phyloP scores from a whole-genome alignment of 2,329 filamentous ascomycete genomes.

The Aspergillus pseudoviridinutans region DNA sequence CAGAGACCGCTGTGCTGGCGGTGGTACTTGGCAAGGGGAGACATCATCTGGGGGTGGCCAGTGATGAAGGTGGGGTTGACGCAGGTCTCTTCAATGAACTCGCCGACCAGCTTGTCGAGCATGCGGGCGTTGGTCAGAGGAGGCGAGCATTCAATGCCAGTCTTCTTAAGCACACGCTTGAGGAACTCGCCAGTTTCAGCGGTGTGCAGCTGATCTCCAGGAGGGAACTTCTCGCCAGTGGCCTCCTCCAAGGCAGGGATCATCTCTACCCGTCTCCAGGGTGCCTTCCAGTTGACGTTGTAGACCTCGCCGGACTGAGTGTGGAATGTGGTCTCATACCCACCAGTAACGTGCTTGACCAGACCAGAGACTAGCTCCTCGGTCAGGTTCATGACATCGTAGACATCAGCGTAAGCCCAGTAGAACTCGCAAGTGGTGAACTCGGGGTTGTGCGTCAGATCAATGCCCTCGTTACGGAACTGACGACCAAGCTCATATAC shows the following conservation, averaged over 20 bases:
- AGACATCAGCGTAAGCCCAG: constrained; percentile 85
- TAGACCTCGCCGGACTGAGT: constrained; percentile 82
- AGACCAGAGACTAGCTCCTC: constrained; percentile 89
- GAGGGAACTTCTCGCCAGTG: constrained; percentile 89
- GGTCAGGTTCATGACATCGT: constrained; percentile 85
- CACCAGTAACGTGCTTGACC: constrained; percentile 82
- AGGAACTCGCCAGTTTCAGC: constrained; percentile 86
- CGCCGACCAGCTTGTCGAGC: constrained; percentile 90
- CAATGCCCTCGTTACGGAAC: constrained; percentile 90
- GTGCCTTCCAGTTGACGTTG: constrained; percentile 92
- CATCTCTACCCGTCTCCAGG: constrained; percentile 94
- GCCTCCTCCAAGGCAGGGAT: constrained; percentile 87
- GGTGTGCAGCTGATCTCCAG: constrained; percentile 84
- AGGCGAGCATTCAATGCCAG: constrained; percentile 81
- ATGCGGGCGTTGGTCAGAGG: constrained; percentile 92
- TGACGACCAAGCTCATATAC: constrained; percentile 95
- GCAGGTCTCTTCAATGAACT: constrained; percentile 92
- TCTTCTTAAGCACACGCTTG: constrained; percentile 77
- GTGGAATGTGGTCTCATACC: constrained; percentile 79
- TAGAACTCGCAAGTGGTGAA: constrained; percentile 99
- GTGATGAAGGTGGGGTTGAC: constrained; percentile 90
- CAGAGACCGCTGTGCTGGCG: constrained; percentile 76
- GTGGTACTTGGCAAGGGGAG: constrained; percentile 93
- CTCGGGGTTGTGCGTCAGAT: constrained; percentile 95
- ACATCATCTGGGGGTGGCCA: constrained; percentile 86